These are phyloP conservation scores for Fusarium tupiense DNA, from an alignment of 2,329 filamentous ascomycete species.

Conservation along the genomic window DNA sequence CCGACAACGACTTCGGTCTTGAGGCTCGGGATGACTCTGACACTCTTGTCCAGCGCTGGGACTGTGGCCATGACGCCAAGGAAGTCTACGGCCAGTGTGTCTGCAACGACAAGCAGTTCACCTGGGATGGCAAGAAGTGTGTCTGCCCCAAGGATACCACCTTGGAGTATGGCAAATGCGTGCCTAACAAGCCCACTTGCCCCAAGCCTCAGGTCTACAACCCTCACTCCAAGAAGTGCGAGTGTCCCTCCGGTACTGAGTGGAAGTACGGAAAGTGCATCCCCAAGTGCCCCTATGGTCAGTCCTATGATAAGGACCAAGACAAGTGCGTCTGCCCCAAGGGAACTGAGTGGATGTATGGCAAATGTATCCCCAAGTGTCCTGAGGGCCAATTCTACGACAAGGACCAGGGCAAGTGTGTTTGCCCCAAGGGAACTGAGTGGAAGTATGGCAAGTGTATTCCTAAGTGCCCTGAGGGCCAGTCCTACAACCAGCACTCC, in stretches of 20 bases:
- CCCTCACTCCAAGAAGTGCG: constrained; percentile 9
- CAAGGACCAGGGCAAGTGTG: not conserved
- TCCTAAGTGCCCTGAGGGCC: constrained; percentile 11
- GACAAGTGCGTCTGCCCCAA: constrained; percentile 13
- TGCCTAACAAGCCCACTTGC: constrained; percentile 5
- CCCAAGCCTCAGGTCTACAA: constrained; percentile 5
- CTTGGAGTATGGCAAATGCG: constrained; percentile 13
- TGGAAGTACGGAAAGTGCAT: constrained; percentile 22
- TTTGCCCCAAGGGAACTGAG: constrained; percentile 10
- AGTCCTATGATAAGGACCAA: not conserved
- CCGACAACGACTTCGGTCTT: constrained; percentile 27
- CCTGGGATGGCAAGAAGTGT: constrained; percentile 10
- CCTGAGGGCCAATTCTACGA: not conserved
- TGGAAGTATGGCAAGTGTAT: constrained; percentile 20
- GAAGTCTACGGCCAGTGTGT: constrained; percentile 28
- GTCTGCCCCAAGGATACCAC: constrained; percentile 5
- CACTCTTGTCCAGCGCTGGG: constrained; percentile 11
- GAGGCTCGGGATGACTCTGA: constrained; percentile 24
- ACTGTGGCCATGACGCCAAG: constrained; percentile 22
- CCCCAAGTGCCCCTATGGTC: not conserved
- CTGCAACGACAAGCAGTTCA: constrained; percentile 1
- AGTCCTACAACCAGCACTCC: not conserved
- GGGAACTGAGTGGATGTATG: constrained; percentile 1
- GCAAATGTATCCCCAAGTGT: constrained; percentile 19
- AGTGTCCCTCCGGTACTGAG: constrained; percentile 1